Evolutionary conservation across 1,284 basidiomycete genomes (phyloP).

Genomic region (Apiotrichum porosum): DNA sequence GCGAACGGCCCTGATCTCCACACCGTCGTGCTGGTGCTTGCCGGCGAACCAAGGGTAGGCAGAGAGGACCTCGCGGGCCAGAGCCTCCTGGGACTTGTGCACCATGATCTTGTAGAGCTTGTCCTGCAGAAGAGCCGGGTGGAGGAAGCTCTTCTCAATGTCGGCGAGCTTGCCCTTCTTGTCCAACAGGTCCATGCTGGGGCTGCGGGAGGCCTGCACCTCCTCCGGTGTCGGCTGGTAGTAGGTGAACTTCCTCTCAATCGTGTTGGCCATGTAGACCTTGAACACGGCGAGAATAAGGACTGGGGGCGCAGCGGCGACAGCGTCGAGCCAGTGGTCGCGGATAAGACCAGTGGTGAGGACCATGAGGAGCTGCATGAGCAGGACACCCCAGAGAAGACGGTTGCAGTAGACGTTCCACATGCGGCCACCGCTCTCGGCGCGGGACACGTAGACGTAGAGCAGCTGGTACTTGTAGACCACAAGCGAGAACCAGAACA

Average conservation of each 20-base stretch:
- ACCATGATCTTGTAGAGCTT: conserved; percentile 49
- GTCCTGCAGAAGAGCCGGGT: conserved; percentile 50
- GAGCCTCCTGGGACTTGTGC: conserved; percentile 46
- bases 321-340: conserved; percentile 57
- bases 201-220: conserved; percentile 30
- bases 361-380: conserved; percentile 82
- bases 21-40: conserved; percentile 34
- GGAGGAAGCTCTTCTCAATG: conserved; percentile 52
- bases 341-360: conserved; percentile 70
- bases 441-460: conserved; percentile 81
- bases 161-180: conserved; percentile 49
- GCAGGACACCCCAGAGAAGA: conserved; percentile 63
- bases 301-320: conserved; percentile 62
- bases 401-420: conserved; percentile 92
- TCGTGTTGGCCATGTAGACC: conserved; percentile 65
- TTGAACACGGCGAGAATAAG: conserved; percentile 75
- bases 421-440: conserved; percentile 85
- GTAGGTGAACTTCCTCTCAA: conserved; percentile 68
- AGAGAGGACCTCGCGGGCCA: conserved; percentile 42
- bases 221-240: conserved; percentile 52
- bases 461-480: conserved; percentile 86
- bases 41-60: conserved; percentile 47
- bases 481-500: conserved; percentile 64
- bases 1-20: conserved; percentile 44
- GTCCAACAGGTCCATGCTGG: conserved; percentile 18